Base-by-base conservation (phyloP, 1,284 basidiomycete species). In the Sanghuangporus baumii region DNA sequence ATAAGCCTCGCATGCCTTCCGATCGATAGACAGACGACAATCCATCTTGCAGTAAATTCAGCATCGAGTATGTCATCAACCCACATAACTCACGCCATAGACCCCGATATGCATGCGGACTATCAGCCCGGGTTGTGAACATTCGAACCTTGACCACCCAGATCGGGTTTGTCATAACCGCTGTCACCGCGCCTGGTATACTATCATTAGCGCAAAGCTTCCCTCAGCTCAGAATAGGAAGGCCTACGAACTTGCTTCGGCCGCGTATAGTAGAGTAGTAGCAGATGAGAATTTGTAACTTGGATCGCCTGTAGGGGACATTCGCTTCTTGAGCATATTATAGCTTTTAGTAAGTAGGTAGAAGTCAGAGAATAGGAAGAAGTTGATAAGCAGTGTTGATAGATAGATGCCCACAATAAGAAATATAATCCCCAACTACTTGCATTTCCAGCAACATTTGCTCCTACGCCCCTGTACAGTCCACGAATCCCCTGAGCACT, bases 121-220 rank as follows among this genome's bases (percentile, higher is more conserved):
- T 83, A 62, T 83, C 80, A 26, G 82, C 74, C 5, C 77, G 79
- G 0, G 93, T 93, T 1, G 95, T 95, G 71, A 98, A 99, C 87
- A 99, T 96, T 64, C 96, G 86, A 6, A 98, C 96, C 78, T 98
- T 94, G 65, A 99, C 91, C 11, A 99, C 93, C 96, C 96, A 99
- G 69, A 99, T 88, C 0, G 97, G 97, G 74, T 99, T 99, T 7
- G 97, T 99, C 74, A 98, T 83, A 66, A 98, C 80, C 0, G 96
- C 95, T 2, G 96, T 98, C 37, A 89, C 87, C 6, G 95, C 92
- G 75, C 94, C 94, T 96, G 72, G 18, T 11, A 38, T 41, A 46
- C 1, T 18, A n/a, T 46, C 11, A 18, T 46, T 64, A 61, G 55
- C 66, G 62, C 73, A 66, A 57, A 41, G 34, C 43, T 57, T 48